phyloP scores from a whole-genome alignment of 2,329 filamentous ascomycete species.

The Mycosphaerella arachidis region DNA sequence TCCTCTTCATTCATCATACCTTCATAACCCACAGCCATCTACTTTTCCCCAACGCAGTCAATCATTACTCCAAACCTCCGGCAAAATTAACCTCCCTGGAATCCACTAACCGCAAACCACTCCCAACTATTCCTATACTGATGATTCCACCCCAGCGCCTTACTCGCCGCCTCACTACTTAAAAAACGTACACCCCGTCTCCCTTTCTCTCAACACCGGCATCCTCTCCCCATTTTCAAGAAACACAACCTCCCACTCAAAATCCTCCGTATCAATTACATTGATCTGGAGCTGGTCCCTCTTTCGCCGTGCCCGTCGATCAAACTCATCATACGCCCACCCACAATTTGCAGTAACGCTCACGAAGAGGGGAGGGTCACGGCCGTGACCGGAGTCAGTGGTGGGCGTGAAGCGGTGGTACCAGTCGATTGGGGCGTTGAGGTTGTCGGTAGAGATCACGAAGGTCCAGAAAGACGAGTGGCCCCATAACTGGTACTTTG shows the following conservation, averaged over 20 bases:
- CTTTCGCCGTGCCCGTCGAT: background rate
- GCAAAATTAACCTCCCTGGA: background rate
- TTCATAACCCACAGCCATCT: background rate
- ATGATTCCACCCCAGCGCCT: constrained; percentile 4
- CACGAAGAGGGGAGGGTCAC: constrained; percentile 6
- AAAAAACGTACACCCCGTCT: constrained; percentile 8
- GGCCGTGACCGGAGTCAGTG: background rate
- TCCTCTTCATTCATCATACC: background rate
- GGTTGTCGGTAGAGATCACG: constrained; percentile 7
- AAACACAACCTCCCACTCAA: constrained; percentile 8
- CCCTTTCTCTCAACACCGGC: constrained; percentile 4
- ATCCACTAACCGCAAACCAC: constrained; percentile 8
- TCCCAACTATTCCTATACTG: constrained; percentile 6
- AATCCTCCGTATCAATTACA: constrained; percentile 2
- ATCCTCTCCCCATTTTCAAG: constrained; percentile 3
- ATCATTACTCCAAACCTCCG: constrained; percentile 5
- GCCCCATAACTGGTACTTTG: constrained; percentile 3
- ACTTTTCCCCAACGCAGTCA: background rate
- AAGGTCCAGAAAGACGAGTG: constrained; percentile 11
- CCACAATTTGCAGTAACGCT: background rate
- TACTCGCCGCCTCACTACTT: constrained; percentile 2
- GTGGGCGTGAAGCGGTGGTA: constrained; percentile 4
- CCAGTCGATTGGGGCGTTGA: constrained; percentile 7
- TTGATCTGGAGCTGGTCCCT: constrained; percentile 1
- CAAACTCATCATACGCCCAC: constrained; percentile 8